These are phyloP conservation scores for Cytospora paraplurivora DNA, from an alignment of 2,329 filamentous ascomycete genomes.

Conservation along the genomic window DNA sequence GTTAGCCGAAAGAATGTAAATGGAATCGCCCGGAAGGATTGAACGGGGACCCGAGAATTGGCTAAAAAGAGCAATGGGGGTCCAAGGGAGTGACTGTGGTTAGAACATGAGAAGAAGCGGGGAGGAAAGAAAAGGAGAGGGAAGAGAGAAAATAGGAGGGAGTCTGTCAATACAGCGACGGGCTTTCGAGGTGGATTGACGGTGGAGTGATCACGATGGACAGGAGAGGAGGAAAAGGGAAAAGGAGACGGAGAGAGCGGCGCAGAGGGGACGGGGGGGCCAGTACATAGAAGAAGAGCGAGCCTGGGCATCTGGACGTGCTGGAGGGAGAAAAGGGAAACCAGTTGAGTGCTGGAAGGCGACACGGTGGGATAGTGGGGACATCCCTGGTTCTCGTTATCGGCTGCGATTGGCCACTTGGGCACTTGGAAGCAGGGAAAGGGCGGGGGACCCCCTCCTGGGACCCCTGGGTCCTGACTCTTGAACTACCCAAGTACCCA, in stretches of 20 bases:
- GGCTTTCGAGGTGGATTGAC: slow-evolving; percentile 25
- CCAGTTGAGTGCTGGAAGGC: slow-evolving; percentile 21
- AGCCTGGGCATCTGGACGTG: slow-evolving; percentile 29
- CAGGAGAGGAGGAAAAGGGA: slow-evolving; percentile 35
- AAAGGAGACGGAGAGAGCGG: slow-evolving; percentile 32
- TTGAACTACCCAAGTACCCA: too few species aligned
- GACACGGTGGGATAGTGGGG: slow-evolving; percentile 11
- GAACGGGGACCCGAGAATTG: slow-evolving; percentile 46
- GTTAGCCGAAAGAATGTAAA: slow-evolving; percentile 45
- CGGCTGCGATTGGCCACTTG: background rate
- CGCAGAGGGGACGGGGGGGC: slow-evolving; percentile 14
- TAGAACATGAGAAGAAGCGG: slow-evolving; percentile 38
- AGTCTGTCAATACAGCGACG: slow-evolving; percentile 34
- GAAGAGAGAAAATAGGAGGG: slow-evolving; percentile 30
- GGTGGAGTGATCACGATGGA: slow-evolving; percentile 29
- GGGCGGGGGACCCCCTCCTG: background rate
- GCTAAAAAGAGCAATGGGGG: slow-evolving; percentile 37
- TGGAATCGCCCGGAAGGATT: slow-evolving; percentile 53
- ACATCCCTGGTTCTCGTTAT: slow-evolving; percentile 1
- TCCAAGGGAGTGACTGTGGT: slow-evolving; percentile 55
- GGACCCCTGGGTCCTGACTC: background rate
- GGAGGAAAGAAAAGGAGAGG: slow-evolving; percentile 43
- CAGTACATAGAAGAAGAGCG: slow-evolving; percentile 19
- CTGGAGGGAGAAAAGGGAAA: slow-evolving; percentile 38
- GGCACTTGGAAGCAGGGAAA: background rate